A percentile compares a stretch with the other conserved stretches of the same genome.
phyloP scores from a whole-genome alignment of 805 yeast species.

The Wickerhamomyces kurtzmanii region DNA sequence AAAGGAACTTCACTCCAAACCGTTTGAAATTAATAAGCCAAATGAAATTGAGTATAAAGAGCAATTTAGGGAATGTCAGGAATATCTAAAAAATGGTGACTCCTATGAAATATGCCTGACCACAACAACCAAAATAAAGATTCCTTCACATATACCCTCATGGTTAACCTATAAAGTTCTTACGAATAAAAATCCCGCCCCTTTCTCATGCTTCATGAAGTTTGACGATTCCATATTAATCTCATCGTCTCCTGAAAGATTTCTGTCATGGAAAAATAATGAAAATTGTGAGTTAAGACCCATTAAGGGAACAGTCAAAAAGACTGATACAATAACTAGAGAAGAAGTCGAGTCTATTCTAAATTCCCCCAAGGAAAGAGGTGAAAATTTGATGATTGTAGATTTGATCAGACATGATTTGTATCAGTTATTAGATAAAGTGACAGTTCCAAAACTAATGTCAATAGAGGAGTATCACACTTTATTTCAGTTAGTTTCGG shows the following conservation, averaged over 20 bases:
- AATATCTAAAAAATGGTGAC: conserved; percentile 65
- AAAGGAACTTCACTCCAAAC: conserved; percentile 8
- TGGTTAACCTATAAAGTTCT: conserved; percentile 79
- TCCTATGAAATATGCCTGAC: conserved; percentile 93
- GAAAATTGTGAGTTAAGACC: conserved; percentile 74
- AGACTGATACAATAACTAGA: conserved; percentile 39
- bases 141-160: conserved; percentile 40
- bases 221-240: conserved; percentile 52
- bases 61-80: conserved; percentile 57
- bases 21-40: conserved; percentile 35
- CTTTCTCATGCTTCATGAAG: conserved; percentile 75
- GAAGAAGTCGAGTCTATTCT: conserved; percentile 56
- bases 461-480: conserved; percentile 86
- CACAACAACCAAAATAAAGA: conserved; percentile 50
- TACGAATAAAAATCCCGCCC: conserved; percentile 76
- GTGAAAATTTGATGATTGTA: conserved; percentile 94
- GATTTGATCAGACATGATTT: conserved; percentile 92
- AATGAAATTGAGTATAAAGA: conserved; percentile 38
- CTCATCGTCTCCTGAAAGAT: conserved; percentile 93
- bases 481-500: conserved; percentile 87
- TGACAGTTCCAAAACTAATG: conserved; percentile 75
- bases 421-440: conserved; percentile 52
- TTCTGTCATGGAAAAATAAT: conserved; percentile 62
- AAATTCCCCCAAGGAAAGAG: conserved; percentile 84
- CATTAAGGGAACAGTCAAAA: conserved; percentile 90